These are phyloP conservation scores for Protostelium mycophagum DNA, from an alignment of 78 protist species.

Conservation along the genomic window DNA sequence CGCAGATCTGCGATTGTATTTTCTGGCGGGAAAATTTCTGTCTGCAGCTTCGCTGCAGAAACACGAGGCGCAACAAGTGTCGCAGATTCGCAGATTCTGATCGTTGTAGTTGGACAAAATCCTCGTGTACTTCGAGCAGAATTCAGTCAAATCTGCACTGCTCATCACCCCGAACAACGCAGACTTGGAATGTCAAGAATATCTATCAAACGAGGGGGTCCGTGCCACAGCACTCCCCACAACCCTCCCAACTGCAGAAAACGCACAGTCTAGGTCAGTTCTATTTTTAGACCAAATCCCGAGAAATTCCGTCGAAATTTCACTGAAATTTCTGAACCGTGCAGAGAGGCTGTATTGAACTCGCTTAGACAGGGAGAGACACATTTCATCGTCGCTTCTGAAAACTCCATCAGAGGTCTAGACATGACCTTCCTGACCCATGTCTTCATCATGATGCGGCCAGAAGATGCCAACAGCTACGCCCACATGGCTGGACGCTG, in stretches of 20 bases:
- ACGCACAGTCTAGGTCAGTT: too few relatives aligned
- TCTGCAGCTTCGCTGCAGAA: background rate
- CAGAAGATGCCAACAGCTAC: background rate
- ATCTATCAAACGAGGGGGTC: background rate
- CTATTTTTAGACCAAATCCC: background rate
- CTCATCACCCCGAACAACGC: background rate
- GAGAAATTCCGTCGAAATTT: background rate
- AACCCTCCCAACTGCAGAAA: background rate
- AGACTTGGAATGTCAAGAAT: background rate
- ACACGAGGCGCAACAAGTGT: background rate
- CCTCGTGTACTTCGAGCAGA: background rate
- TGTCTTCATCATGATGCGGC: background rate
- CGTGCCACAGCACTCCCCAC: background rate
- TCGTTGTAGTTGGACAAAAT: background rate
- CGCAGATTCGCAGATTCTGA: background rate
- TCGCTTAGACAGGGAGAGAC: background rate
- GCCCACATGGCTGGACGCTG: background rate
- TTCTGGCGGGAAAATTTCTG: too few relatives aligned
- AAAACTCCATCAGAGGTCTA: background rate
- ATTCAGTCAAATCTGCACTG: background rate
- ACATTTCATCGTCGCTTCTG: background rate
- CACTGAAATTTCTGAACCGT: background rate
- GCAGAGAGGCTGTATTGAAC: background rate
- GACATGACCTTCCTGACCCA: background rate
- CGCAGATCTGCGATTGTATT: too few relatives aligned